Percentiles rank a stretch among this genome's conserved stretches.
Evolutionary conservation across 257 asterid genomes (phyloP).

Genomic region (Salvia rosmarinus): DNA sequence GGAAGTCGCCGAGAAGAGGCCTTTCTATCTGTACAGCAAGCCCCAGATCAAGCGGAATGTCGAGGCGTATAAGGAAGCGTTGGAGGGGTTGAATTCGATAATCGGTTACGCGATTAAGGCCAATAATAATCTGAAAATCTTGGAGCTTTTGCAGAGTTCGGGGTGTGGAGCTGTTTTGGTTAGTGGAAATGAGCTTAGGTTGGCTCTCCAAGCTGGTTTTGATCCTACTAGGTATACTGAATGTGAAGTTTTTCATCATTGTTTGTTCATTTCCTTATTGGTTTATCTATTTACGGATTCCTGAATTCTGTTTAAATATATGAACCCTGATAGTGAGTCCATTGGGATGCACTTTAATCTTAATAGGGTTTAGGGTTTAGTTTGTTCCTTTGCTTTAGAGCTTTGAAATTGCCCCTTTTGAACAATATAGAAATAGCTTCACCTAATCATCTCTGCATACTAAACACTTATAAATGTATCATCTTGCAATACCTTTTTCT

Average conservation of each 20-base stretch:
- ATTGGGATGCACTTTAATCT: neutral
- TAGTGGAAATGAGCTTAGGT: constrained; percentile 89
- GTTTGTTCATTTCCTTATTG: neutral
- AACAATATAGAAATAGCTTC: neutral
- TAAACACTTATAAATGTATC: neutral
- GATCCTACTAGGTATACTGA: constrained; percentile 73
- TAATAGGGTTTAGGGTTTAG: neutral
- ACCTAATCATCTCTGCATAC: neutral
- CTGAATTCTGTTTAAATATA: neutral
- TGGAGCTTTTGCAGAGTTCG: constrained; percentile 75
- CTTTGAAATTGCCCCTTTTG: neutral
- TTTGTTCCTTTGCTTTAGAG: neutral
- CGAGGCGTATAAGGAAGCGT: constrained; percentile 81
- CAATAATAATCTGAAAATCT: constrained; percentile 81
- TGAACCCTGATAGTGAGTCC: neutral
- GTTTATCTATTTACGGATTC: neutral
- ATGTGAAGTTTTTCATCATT: neutral
- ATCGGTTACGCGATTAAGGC: constrained; percentile 97
- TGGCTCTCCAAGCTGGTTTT: constrained; percentile 85
- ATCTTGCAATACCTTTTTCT: neutral
- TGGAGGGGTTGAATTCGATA: constrained; percentile 71
- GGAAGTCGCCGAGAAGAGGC: constrained; percentile 72
- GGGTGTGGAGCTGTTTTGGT: constrained; percentile 98
- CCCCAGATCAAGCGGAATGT: constrained; percentile 84
- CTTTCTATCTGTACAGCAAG: constrained; percentile 87